Conservation (phyloP, 495 filamentous ascomycete genomes). For the Articulospora tetracladia region DNA sequence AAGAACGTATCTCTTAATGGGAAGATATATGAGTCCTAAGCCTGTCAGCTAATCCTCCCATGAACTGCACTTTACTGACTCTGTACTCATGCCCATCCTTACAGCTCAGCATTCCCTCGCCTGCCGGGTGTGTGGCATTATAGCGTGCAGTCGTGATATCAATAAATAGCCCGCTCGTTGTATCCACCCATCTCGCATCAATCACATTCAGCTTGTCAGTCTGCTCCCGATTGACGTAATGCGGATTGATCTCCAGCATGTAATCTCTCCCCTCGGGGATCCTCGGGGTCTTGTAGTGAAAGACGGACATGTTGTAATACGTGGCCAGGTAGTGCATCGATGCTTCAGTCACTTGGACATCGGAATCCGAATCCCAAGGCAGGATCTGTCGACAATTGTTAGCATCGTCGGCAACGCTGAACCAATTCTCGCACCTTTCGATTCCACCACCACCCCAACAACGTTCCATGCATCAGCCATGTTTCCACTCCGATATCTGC, state of each 20-base stretch:
- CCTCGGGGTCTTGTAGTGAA: conserved; percentile 46
- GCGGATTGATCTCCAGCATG: conserved; percentile 77
- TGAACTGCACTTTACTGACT: conserved; percentile 22
- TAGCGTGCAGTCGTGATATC: conserved; percentile 74
- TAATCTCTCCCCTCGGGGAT: conserved; percentile 51
- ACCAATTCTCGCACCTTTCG: conserved; percentile 53
- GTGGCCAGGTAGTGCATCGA: conserved; percentile 62
- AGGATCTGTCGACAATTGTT: conserved; percentile 42
- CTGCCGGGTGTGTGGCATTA: conserved; percentile 50
- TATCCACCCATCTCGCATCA: conserved; percentile 83
- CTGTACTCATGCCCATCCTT: conserved; percentile 39
- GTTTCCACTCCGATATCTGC: conserved; percentile 63
- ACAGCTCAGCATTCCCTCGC: conserved; percentile 35
- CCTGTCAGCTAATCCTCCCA: neutral
- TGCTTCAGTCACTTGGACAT: conserved; percentile 67
- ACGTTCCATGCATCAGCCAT: conserved; percentile 84
- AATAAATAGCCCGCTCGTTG: conserved; percentile 72
- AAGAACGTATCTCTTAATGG: conserved; percentile 48
- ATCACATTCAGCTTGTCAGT: conserved; percentile 74
- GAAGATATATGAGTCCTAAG: conserved; percentile 35
- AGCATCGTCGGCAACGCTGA: neutral
- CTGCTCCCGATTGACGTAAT: conserved; percentile 53
- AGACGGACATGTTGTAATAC: conserved; percentile 61
- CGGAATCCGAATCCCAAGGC: conserved; percentile 86
- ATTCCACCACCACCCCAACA: conserved; percentile 94